Conservation (phyloP, 1,284 basidiomycete species). For the Phlebopus sp. region DNA sequence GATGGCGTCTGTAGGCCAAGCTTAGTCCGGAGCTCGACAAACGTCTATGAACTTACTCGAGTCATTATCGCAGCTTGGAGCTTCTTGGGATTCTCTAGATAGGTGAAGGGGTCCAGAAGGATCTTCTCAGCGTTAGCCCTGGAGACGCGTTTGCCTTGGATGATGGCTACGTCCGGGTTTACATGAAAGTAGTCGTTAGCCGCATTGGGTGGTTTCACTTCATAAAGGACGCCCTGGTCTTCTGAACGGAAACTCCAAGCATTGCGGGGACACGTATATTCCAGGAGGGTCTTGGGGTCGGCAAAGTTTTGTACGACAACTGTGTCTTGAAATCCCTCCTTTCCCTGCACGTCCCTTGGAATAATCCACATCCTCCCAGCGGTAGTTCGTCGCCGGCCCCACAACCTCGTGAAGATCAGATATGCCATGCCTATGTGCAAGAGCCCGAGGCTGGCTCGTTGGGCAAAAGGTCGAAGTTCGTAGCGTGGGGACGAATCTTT, state of each 20-base stretch:
- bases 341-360: constrained; percentile 24
- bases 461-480: constrained; percentile 30
- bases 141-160: constrained; percentile 25
- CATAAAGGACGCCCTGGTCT: constrained; percentile 21
- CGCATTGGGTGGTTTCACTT: constrained; percentile 11
- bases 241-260: constrained; percentile 24
- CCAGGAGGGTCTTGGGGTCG: constrained; percentile 15
- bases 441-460: constrained; percentile 27
- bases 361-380: constrained; percentile 32
- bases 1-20: no score
- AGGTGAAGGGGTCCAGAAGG: constrained; percentile 14
- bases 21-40: no score
- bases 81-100: constrained; percentile 9
- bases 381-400: constrained; percentile 26
- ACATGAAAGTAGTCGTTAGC: constrained; percentile 22
- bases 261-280: constrained; percentile 26
- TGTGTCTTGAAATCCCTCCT: constrained; percentile 21
- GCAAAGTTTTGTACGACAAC: constrained; percentile 27
- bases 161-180: constrained; percentile 22
- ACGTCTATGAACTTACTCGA: no score
- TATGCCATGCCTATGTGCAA: constrained; percentile 32
- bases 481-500: constrained; percentile 14
- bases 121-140: constrained; percentile 17
- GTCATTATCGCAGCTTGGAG: constrained; percentile 3
- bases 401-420: constrained; percentile 25